Evolutionary conservation across 2,329 filamentous ascomycete species (phyloP).

Genomic region (Ceratocystis cubensis): DNA sequence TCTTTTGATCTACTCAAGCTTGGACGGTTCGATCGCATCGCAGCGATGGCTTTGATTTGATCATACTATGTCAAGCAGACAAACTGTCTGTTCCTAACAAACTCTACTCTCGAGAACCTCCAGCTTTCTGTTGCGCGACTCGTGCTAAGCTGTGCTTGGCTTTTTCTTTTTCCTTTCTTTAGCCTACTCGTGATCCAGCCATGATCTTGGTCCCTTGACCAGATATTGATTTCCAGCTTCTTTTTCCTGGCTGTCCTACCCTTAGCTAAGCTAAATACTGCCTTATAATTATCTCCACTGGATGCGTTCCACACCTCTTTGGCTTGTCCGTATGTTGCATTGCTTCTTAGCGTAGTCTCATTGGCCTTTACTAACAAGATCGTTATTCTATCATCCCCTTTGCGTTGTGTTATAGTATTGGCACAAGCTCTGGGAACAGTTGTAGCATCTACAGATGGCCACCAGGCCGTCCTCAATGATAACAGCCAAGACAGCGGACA

Average conservation of each 20-base stretch:
- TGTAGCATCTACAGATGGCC: not conserved
- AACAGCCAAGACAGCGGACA: not conserved
- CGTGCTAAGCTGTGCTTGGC: conserved; percentile 13
- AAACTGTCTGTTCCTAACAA: not conserved
- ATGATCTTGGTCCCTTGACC: conserved; percentile 3
- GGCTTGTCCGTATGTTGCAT: conserved; percentile 12
- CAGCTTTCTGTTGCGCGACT: not conserved
- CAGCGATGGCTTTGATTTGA: not conserved
- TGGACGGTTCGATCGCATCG: not conserved
- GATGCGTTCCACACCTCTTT: conserved; percentile 13
- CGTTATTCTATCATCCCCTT: no score
- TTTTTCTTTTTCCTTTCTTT: not conserved
- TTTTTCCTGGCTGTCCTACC: not conserved
- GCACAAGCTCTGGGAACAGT: conserved; percentile 1
- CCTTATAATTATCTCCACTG: not conserved
- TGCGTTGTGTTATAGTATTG: not conserved
- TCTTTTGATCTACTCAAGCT: conserved; percentile 8
- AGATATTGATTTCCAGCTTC: not conserved
- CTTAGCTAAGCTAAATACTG: not conserved
- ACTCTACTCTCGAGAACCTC: not conserved
- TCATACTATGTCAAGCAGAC: not conserved
- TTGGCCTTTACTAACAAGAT: not conserved
- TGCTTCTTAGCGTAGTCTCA: not conserved
- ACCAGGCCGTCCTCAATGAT: conserved; percentile 9
- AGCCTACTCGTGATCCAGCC: not conserved